Evolutionary conservation across 306 rosid species (phyloP).

Genomic region (Vigna angularis): DNA sequence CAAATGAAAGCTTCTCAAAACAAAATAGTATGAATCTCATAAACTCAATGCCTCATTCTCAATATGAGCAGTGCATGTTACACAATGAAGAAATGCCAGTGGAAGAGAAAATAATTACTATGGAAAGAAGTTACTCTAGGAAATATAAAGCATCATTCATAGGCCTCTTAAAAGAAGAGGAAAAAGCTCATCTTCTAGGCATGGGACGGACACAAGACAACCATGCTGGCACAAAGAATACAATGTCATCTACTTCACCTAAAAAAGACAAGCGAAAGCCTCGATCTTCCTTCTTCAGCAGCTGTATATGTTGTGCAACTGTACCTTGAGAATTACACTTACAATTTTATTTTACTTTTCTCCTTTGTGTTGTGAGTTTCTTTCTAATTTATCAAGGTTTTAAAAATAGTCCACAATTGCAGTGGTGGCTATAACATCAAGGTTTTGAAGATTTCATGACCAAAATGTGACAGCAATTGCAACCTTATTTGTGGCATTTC

Average conservation of each 20-base stretch:
- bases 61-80: slow-evolving; percentile 30
- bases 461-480: background rate
- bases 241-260: slow-evolving; percentile 49
- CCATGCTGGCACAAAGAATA: slow-evolving; percentile 34
- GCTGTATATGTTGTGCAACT: slow-evolving; percentile 86
- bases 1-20: slow-evolving; percentile 42
- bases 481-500: background rate
- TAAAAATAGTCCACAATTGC: background rate
- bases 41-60: slow-evolving; percentile 32
- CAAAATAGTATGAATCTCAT: slow-evolving; percentile 37
- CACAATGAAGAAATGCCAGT: slow-evolving; percentile 44
- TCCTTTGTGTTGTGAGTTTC: slow-evolving; percentile 38
- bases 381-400: slow-evolving; percentile 25
- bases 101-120: slow-evolving; percentile 66
- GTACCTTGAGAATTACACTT: slow-evolving; percentile 29
- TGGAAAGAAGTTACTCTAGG: slow-evolving; percentile 71
- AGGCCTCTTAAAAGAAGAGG: slow-evolving; percentile 63
- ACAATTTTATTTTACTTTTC: slow-evolving; percentile 11
- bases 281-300: slow-evolving; percentile 68
- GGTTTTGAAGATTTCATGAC: background rate
- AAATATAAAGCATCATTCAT: slow-evolving; percentile 59
- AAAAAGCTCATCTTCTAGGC: slow-evolving; percentile 56
- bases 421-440: background rate
- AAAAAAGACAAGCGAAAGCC: slow-evolving; percentile 65
- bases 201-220: slow-evolving; percentile 47